Evolutionary conservation across 805 yeast genomes (phyloP).

Genomic region (Metschnikowia dekortorum): DNA sequence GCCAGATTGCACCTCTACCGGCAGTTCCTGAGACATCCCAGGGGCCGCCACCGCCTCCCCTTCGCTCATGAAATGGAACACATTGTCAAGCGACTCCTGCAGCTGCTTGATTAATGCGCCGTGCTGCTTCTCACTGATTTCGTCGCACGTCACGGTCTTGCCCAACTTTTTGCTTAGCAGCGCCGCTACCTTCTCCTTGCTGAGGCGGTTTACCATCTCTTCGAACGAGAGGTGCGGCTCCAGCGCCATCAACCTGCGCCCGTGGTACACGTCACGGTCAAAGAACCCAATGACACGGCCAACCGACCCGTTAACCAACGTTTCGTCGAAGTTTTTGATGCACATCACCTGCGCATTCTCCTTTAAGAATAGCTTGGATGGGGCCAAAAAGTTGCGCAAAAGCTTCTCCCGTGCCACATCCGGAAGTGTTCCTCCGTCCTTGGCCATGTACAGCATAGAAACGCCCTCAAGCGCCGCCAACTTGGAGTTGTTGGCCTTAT

Average conservation of each 20-base stretch:
- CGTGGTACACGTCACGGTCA: slow-evolving; percentile 38
- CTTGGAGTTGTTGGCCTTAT: slow-evolving; percentile 55
- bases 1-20: no score
- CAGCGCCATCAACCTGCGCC: slow-evolving; percentile 15
- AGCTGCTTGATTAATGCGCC: background rate
- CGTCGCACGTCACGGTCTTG: slow-evolving; percentile 3
- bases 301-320: slow-evolving; percentile 85
- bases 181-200: slow-evolving; percentile 4
- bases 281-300: slow-evolving; percentile 68
- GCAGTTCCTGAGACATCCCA: no score
- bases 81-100: slow-evolving; percentile 10
- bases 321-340: slow-evolving; percentile 68
- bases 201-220: slow-evolving; percentile 17
- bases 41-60: background rate
- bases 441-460: slow-evolving; percentile 37
- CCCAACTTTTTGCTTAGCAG: slow-evolving; percentile 11
- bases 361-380: slow-evolving; percentile 42
- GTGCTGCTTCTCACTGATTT: slow-evolving; percentile 12
- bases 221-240: slow-evolving; percentile 18
- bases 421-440: slow-evolving; percentile 36
- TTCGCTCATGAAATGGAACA: slow-evolving; percentile 13
- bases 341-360: slow-evolving; percentile 94
- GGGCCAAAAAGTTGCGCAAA: slow-evolving; percentile 17
- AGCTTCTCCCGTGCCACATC: slow-evolving; percentile 4
- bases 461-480: slow-evolving; percentile 44